Evolutionary conservation across 768 basidiomycete genomes (phyloP).

Genomic region (Ramaria sp.): DNA sequence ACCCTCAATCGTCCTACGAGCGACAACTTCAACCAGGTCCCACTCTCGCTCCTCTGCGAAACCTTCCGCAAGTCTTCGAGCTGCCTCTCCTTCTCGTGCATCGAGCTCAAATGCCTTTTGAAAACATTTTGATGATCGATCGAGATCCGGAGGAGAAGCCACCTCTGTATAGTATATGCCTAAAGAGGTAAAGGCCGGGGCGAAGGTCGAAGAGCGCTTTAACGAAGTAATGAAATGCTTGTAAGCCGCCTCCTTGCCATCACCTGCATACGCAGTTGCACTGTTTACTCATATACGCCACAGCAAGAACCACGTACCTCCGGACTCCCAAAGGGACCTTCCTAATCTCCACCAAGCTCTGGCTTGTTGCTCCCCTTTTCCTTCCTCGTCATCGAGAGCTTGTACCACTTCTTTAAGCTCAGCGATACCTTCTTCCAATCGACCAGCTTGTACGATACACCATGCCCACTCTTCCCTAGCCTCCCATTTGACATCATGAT

Average conservation of each 20-base stretch:
- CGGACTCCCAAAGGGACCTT: conserved; percentile 58
- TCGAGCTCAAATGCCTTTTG: conserved; percentile 98
- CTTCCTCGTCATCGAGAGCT: conserved; percentile 34
- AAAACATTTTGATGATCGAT: conserved; percentile 88
- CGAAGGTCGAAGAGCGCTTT: conserved; percentile 63
- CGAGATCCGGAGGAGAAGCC: conserved; percentile 62
- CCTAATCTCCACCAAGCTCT: conserved; percentile 83
- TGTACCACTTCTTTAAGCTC: conserved; percentile 39
- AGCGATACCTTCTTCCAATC: conserved; percentile 34
- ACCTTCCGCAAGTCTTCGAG: conserved; percentile 70
- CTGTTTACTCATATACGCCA: not conserved
- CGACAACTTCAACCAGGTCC: conserved; percentile 93
- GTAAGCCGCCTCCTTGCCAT: conserved; percentile 56
- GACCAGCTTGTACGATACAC: conserved; percentile 55
- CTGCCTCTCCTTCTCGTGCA: conserved; percentile 77
- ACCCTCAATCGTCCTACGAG: conserved; percentile 83
- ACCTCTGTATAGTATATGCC: conserved; percentile 80
- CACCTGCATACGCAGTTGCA: conserved; percentile 22
- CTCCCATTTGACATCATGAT: conserved; percentile 39
- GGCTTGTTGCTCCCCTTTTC: conserved; percentile 50
- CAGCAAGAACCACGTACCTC: conserved; percentile 39
- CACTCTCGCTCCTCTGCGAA: conserved; percentile 92
- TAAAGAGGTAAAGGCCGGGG: conserved; percentile 88
- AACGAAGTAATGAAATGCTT: conserved; percentile 70
- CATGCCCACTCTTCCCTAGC: conserved; percentile 79